Evolutionary conservation across 768 basidiomycete species (phyloP).

Genomic region (Lactarius sanguifluus): DNA sequence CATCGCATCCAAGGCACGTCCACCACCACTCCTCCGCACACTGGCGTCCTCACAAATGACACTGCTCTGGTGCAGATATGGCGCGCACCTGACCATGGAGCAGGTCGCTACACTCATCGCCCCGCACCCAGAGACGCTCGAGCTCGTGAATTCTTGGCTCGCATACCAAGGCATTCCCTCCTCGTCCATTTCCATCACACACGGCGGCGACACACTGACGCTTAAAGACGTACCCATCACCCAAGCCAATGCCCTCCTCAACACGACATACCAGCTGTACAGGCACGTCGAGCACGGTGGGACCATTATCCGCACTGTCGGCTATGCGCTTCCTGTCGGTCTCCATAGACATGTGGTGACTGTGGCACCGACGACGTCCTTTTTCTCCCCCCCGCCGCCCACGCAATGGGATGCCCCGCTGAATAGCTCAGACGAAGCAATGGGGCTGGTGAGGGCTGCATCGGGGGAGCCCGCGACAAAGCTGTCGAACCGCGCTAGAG

Average conservation of each 20-base stretch:
- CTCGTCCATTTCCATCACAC: too few species aligned
- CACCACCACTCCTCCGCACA: too few species aligned
- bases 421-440: background rate
- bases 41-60: too few species aligned
- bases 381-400: background rate
- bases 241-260: background rate
- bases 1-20: background rate
- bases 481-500: background rate
- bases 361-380: background rate
- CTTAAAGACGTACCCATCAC: background rate
- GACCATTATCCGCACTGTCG: background rate
- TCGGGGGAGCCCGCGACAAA: background rate
- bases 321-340: background rate
- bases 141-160: too few species aligned
- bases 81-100: too few species aligned
- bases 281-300: background rate
- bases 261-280: background rate
- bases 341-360: background rate
- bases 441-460: background rate
- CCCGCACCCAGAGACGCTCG: too few species aligned
- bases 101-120: too few species aligned
- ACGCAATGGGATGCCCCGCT: background rate
- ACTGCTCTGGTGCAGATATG: too few species aligned
- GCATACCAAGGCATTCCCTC: too few species aligned
- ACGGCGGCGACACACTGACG: background rate